Base-by-base conservation (phyloP, 345 rosid genomes). In the Melastoma malabathricum region DNA sequence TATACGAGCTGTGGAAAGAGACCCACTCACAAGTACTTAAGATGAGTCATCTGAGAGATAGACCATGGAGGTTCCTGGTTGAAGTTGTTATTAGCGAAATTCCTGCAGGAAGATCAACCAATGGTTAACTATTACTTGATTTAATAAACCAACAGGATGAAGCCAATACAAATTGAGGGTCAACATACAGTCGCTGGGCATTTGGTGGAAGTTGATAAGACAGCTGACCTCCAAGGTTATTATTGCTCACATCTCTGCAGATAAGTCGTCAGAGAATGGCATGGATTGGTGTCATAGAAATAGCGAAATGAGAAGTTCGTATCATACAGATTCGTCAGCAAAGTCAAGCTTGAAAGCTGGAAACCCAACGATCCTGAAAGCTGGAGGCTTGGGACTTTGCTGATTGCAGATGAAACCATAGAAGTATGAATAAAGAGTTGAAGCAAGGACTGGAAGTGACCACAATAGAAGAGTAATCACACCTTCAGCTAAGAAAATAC, bases 171-270 rank as follows among this genome's bases (percentile, higher is more conserved):
- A n/a, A n/a, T n/a, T n/a, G n/a, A 18, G 18, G 13, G 12, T 25
- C 16, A 61, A 55, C 84, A 50, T 85, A 93, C 99, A 93, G 58
- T 73, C 58, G 64, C 58, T 71, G 74, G 59, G 83, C 18, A 61
- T 73, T 81, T 52, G 60, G 84, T 67, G 90, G 94, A 55, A 79
- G 64, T 57, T 63, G 72, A 61, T 64, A 72, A 3, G 97, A 83
- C 38, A 84, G 46, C 53, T 61, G 60, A 1, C 83, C 83, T 41
- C 64, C 77, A 58, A 93, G 61, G 60, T 78, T 83, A 64, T 93
- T 93, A 38, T 67, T 68, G 68, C 97, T 88, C 54, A 88, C 1
- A 71, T 93, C 99, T 59, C 99, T 93, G 85, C 69, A 75, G 51
- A 44, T 56, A 52, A 72, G 53, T 29, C 9, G 9, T 18, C 1